These are phyloP conservation scores for Kuraishia cidri DNA, from an alignment of 805 yeast genomes.

Conservation along the genomic window DNA sequence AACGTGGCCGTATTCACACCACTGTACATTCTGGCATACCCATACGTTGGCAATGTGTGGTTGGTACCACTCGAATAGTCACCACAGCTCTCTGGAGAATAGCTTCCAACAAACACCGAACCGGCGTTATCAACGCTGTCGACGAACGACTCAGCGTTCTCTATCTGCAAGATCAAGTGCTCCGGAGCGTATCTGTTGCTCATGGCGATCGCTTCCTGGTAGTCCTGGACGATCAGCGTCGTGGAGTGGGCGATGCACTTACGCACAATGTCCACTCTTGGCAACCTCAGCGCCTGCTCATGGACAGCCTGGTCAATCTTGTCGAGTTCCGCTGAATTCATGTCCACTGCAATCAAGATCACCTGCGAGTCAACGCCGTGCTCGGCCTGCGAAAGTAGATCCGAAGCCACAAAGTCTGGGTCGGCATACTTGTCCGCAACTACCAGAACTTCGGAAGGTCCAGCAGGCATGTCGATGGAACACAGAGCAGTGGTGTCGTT, in stretches of 20 bases:
- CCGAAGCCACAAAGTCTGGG: constrained; percentile 96
- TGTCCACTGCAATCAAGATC: constrained; percentile 73
- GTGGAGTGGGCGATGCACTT: constrained; percentile 89
- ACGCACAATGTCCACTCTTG: constrained; percentile 90
- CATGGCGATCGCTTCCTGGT: constrained; percentile 77
- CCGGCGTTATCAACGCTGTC: constrained; percentile 85
- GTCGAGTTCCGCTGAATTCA: constrained; percentile 48
- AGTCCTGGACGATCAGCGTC: constrained; percentile 56
- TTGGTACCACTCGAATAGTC: constrained; percentile 98
- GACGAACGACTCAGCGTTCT: constrained; percentile 67
- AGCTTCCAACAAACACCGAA: constrained; percentile 91
- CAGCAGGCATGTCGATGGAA: constrained; percentile 99
- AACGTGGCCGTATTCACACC: constrained; percentile 96
- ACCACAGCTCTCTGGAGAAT: constrained; percentile 97
- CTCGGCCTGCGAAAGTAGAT: constrained; percentile 94
- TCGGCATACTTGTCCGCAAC: constrained; percentile 83
- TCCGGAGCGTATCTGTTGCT: constrained; percentile 96
- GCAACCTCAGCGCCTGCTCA: constrained; percentile 72
- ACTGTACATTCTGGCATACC: constrained; percentile 94
- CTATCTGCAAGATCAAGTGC: constrained; percentile 88
- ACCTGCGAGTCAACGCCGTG: constrained; percentile 99
- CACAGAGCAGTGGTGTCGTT: constrained; percentile 93
- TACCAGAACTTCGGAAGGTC: constrained; percentile 97
- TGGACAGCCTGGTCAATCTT: constrained; percentile 79
- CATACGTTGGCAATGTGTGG: constrained; percentile 97